A percentile compares a stretch with the other conserved stretches of the same genome.
phyloP scores from a whole-genome alignment of 164 flowering plant species.

The Warburgia ugandensis region DNA sequence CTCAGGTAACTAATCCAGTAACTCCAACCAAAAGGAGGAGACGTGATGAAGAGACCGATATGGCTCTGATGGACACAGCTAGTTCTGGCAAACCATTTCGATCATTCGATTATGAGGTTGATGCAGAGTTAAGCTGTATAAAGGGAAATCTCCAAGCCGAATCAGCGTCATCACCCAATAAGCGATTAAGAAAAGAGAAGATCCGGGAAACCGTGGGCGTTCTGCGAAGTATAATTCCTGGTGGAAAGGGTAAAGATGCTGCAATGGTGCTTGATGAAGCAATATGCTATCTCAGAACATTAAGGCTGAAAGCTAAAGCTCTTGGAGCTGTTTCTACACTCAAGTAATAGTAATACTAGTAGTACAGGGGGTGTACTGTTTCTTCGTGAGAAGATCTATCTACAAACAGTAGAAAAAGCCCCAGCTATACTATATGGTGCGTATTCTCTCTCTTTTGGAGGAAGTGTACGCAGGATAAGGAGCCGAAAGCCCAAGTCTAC shows the following conservation, averaged over 20 bases:
- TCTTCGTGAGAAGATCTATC: not conserved
- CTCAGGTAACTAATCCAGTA: conserved; percentile 30
- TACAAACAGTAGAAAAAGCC: not conserved
- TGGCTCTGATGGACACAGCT: conserved; percentile 33
- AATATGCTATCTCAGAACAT: conserved; percentile 48
- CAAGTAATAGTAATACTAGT: not conserved
- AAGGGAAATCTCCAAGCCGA: conserved; percentile 8
- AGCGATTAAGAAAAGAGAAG: conserved; percentile 40
- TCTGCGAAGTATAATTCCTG: conserved; percentile 63
- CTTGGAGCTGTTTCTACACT: not conserved
- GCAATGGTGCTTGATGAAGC: conserved; percentile 69
- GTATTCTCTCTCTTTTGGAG: not conserved
- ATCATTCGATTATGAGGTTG: conserved; percentile 27
- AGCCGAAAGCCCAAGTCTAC: not conserved
- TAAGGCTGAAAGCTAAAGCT: conserved; percentile 48
- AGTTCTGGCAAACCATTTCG: conserved; percentile 24
- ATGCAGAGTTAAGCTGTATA: conserved; percentile 44
- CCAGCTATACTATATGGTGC: not conserved
- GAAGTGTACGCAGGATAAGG: too few species aligned
- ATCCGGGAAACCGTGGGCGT: conserved; percentile 50
- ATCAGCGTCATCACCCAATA: conserved; percentile 18
- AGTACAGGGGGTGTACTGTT: not conserved
- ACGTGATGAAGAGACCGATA: conserved; percentile 15
- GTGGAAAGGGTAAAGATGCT: conserved; percentile 53
- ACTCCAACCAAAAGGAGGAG: conserved; percentile 38